phyloP scores from a whole-genome alignment of 106 monocot genomes.

The Dioscorea dumetorum region DNA sequence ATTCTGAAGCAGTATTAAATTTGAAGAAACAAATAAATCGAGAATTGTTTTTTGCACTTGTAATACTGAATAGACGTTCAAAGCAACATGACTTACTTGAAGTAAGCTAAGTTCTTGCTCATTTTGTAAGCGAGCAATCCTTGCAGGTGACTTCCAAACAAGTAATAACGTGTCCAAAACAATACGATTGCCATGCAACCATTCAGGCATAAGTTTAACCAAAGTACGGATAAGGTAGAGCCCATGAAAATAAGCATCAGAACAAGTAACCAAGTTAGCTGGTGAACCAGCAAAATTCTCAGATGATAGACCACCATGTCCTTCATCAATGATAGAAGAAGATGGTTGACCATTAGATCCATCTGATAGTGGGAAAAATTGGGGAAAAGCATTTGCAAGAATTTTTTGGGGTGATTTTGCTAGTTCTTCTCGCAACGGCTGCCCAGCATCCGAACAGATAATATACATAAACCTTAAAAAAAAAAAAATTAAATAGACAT shows the following conservation, averaged over 20 bases:
- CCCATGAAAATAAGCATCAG: conserved; percentile 95
- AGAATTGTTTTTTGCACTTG: neutral
- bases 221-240: conserved; percentile 70
- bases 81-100: conserved; percentile 37
- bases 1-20: too few species aligned
- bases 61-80: too few species aligned
- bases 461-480: conserved; percentile 85
- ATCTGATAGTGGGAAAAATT: conserved; percentile 40
- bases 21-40: too few species aligned
- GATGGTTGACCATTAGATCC: conserved; percentile 31
- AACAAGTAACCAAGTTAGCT: conserved; percentile 22
- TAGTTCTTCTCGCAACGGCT: conserved; percentile 81
- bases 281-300: conserved; percentile 31
- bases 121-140: conserved; percentile 75
- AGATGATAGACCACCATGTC: conserved; percentile 21
- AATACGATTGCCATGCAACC: conserved; percentile 73
- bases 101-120: conserved; percentile 85
- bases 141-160: conserved; percentile 88
- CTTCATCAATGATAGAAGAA: conserved; percentile 53
- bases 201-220: conserved; percentile 93
- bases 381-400: conserved; percentile 74
- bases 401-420: conserved; percentile 89
- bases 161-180: conserved; percentile 80
- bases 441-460: conserved; percentile 82
- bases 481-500: conserved; percentile 1